phyloP scores from a whole-genome alignment of 176 grass and related monocot species.

The Oryza meyeriana region DNA sequence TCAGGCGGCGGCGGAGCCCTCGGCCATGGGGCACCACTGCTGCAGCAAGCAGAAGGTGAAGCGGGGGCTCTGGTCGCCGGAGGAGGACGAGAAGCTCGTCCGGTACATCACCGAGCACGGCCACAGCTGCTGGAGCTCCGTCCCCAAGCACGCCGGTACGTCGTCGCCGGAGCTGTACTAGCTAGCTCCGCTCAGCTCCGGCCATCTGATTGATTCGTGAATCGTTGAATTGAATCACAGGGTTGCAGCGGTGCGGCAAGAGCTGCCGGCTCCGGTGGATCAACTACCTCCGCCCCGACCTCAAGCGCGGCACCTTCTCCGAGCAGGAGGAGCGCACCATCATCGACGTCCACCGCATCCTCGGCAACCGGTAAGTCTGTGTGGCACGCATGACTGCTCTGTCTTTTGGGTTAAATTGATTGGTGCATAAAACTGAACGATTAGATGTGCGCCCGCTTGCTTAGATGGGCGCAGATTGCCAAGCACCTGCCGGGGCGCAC shows the following conservation, averaged over 20 bases:
- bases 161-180: no score
- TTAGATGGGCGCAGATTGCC: constrained; percentile 98
- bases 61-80: constrained; percentile 95
- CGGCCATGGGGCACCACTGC: constrained; percentile 88
- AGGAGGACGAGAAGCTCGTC: constrained; percentile 92
- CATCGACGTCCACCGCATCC: constrained; percentile 95
- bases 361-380: constrained; percentile 69
- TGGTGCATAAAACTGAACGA: not conserved
- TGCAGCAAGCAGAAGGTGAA: constrained; percentile 99
- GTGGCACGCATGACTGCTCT: not conserved
- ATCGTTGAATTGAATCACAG: constrained; percentile 33
- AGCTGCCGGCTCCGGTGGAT: constrained; percentile 98
- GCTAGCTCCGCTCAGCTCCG: not conserved
- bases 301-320: constrained; percentile 85
- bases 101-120: constrained; percentile 82
- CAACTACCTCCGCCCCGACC: constrained; percentile 96
- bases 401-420: not conserved
- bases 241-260: constrained; percentile 98
- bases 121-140: constrained; percentile 96
- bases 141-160: constrained; percentile 87
- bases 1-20: not conserved
- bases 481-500: constrained; percentile 95
- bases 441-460: not conserved
- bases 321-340: constrained; percentile 89
- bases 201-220: not conserved